These are phyloP conservation scores for Cercospora canescens DNA, from an alignment of 2,329 filamentous ascomycete genomes.

Conservation along the genomic window DNA sequence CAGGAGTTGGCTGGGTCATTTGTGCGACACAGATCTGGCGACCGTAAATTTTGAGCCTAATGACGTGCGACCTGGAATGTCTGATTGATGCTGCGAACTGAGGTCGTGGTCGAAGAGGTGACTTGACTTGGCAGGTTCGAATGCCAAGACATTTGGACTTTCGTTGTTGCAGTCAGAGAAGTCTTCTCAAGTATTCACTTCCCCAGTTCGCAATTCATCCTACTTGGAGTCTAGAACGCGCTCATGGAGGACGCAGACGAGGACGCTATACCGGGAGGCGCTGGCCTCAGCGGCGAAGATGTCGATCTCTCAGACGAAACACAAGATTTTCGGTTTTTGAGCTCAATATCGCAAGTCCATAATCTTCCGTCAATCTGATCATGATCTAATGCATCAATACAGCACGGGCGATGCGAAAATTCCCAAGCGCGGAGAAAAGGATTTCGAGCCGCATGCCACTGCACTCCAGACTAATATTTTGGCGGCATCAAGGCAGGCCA, in stretches of 20 bases:
- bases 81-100: not conserved
- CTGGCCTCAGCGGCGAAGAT: constrained; percentile 74
- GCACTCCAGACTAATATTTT: constrained; percentile 75
- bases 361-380: not conserved
- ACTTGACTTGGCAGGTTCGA: not conserved
- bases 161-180: not conserved
- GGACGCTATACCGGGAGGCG: constrained; percentile 33
- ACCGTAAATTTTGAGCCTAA: not conserved
- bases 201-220: not conserved
- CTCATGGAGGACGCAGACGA: constrained; percentile 41
- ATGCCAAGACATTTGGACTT: not conserved
- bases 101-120: not conserved
- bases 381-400: not conserved
- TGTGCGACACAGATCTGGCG: not conserved
- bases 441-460: constrained; percentile 93
- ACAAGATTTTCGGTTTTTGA: constrained; percentile 81
- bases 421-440: constrained; percentile 91
- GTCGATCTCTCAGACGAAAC: constrained; percentile 75
- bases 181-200: not conserved
- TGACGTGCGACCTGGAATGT: not conserved
- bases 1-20: constrained; percentile 17
- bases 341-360: constrained; percentile 49
- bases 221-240: not conserved
- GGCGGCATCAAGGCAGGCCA: constrained; percentile 77
- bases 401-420: constrained; percentile 53